Conservation (phyloP, 306 rosid genomes). For the Vigna angularis region DNA sequence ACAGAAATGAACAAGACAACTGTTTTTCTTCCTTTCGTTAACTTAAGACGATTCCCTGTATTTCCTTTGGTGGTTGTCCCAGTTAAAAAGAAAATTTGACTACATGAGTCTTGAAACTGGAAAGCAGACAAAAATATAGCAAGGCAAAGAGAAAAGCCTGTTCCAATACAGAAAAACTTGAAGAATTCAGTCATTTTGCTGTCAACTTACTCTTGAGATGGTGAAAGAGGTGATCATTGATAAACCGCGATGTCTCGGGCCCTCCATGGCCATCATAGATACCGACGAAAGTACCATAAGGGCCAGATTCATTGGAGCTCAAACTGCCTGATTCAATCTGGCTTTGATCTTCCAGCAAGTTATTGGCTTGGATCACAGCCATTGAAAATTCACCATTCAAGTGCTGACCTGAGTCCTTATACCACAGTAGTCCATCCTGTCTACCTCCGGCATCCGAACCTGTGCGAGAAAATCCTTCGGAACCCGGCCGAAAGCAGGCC, state of each 20-base stretch:
- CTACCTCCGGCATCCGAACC: conserved; percentile 65
- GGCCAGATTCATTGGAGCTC: conserved; percentile 64
- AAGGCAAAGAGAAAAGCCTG: conserved; percentile 24
- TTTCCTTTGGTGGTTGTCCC: not conserved
- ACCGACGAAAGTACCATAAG: conserved; percentile 69
- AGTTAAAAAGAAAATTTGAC: not conserved
- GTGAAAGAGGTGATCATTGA: conserved; percentile 66
- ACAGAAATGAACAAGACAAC: not conserved
- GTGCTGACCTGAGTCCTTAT: conserved; percentile 73
- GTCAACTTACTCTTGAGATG: conserved; percentile 70
- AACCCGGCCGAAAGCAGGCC: conserved; percentile 78
- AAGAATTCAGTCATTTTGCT: conserved; percentile 24
- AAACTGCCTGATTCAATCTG: conserved; percentile 72
- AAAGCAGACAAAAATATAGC: conserved; percentile 4
- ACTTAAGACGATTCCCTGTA: conserved; percentile 8
- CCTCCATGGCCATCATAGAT: conserved; percentile 79
- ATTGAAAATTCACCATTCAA: conserved; percentile 68
- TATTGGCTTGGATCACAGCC: conserved; percentile 83
- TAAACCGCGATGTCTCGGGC: conserved; percentile 70
- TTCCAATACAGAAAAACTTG: conserved; percentile 24
- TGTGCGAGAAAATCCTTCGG: conserved; percentile 45
- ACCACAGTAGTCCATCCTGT: conserved; percentile 75
- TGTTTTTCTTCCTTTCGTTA: conserved; percentile 15
- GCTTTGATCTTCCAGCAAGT: conserved; percentile 77
- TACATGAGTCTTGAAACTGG: conserved; percentile 15